Conservation (phyloP, 257 asterid genomes). For the Primulina eburnea region DNA sequence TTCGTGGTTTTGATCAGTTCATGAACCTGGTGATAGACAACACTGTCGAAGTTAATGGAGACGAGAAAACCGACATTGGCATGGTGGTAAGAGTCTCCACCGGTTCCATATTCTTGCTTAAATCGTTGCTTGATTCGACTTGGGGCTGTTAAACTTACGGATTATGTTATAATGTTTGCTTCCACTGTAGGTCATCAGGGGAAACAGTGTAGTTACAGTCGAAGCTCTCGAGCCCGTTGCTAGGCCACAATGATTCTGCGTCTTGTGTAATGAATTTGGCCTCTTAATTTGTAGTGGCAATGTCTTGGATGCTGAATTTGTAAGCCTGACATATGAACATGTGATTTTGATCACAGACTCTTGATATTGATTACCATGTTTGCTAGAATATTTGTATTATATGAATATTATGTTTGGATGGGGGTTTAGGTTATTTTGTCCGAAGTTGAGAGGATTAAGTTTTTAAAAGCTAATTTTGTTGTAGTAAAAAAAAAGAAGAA, state of each 20-base stretch:
- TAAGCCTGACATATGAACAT: not conserved
- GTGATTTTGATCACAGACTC: not conserved
- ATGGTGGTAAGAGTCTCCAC: conserved; percentile 41
- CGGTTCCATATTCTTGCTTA: not conserved
- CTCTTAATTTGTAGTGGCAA: not conserved
- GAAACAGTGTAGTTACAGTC: conserved; percentile 72
- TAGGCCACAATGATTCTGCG: conserved; percentile 34
- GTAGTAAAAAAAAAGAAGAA: too few species aligned
- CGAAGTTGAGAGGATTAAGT: not conserved
- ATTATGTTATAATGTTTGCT: not conserved
- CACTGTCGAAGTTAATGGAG: conserved; percentile 50
- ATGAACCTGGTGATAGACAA: conserved; percentile 74
- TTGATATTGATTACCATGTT: too few species aligned
- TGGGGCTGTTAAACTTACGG: not conserved
- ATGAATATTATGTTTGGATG: not conserved
- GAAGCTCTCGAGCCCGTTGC: conserved; percentile 72
- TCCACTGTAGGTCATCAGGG: conserved; percentile 53
- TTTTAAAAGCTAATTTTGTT: too few species aligned
- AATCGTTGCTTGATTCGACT: not conserved
- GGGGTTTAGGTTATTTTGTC: not conserved
- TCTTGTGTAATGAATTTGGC: not conserved
- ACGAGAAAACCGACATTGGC: conserved; percentile 52
- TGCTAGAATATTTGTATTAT: not conserved
- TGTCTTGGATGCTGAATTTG: not conserved
- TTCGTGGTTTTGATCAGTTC: conserved; percentile 91